Percentiles rank a stretch among this genome's conserved stretches.
phyloP scores from a whole-genome alignment of 2,329 filamentous ascomycete species.

The Paecilomyces niveus region DNA sequence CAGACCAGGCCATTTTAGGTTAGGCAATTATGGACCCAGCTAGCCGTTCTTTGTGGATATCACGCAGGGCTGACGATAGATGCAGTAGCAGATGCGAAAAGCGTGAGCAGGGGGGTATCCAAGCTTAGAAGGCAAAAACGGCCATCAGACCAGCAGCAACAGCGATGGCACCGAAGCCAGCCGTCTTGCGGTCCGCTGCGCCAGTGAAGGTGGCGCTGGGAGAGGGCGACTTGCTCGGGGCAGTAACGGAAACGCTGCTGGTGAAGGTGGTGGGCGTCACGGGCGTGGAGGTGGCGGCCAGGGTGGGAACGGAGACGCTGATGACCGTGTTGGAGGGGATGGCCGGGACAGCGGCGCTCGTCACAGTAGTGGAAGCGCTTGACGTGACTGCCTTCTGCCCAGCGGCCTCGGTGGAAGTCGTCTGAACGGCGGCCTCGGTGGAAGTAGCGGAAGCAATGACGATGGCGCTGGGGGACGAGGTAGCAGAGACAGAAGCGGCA shows the following conservation, averaged over 20 bases:
- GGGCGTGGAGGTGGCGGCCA: background rate
- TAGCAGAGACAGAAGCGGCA: slow-evolving; percentile 1
- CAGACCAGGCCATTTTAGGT: too few relatives aligned
- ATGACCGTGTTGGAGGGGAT: slow-evolving; percentile 1
- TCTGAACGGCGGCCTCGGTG: slow-evolving; percentile 9
- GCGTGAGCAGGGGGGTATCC: background rate
- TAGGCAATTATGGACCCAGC: background rate
- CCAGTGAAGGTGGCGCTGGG: slow-evolving; percentile 17
- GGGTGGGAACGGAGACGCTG: background rate
- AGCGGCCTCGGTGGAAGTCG: background rate
- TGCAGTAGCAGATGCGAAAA: background rate
- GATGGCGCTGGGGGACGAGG: slow-evolving; percentile 3
- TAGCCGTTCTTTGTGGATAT: background rate
- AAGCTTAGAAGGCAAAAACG: slow-evolving; percentile 27
- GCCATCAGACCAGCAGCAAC: slow-evolving; percentile 27
- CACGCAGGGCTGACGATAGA: background rate
- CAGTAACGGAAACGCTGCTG: slow-evolving; percentile 8
- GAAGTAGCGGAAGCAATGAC: slow-evolving; percentile 1
- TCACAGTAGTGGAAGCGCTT: slow-evolving; percentile 6
- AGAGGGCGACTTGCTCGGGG: background rate
- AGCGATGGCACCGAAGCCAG: slow-evolving; percentile 28
- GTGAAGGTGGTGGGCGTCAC: background rate
- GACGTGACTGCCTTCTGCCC: too few relatives aligned
- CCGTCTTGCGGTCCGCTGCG: slow-evolving; percentile 25
- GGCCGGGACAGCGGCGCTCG: slow-evolving; percentile 5